phyloP scores from a whole-genome alignment of 371 early-diverging fungal species.

The Nosema granulosis region DNA sequence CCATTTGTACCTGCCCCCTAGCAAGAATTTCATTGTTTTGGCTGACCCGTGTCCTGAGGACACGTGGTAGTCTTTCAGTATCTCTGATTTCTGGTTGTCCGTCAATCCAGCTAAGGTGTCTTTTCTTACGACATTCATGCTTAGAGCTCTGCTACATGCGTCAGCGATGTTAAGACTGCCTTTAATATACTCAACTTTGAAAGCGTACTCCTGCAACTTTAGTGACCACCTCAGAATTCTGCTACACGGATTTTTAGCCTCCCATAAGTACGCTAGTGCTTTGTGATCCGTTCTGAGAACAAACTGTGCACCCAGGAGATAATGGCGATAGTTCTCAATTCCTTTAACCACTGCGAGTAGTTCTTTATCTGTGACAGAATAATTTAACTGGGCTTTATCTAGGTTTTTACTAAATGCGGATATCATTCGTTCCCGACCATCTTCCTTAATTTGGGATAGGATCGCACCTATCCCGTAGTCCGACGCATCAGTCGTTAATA shows the following conservation, averaged over 20 bases:
- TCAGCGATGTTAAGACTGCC: no score
- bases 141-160: no score
- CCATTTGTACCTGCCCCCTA: background rate
- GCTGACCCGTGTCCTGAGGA: conserved; percentile 18
- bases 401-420: conserved; percentile 10
- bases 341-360: background rate
- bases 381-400: conserved; percentile 35
- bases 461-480: conserved; percentile 18
- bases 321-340: conserved; percentile 17
- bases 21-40: conserved; percentile 31
- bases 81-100: conserved; percentile 2
- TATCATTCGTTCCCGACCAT: conserved; percentile 8
- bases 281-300: conserved; percentile 24
- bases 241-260: background rate
- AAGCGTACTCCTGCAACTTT: conserved; percentile 27
- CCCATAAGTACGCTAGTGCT: background rate
- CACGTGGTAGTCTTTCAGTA: conserved; percentile 15
- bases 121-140: no score
- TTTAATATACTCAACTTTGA: conserved; percentile 9
- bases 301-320: conserved; percentile 14
- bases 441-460: conserved; percentile 11
- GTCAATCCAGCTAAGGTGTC: no score
- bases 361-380: conserved; percentile 15
- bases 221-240: background rate
- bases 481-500: conserved; percentile 53